These are phyloP conservation scores for Wallacemonas sp. DNA, from an alignment of 208 protist genomes.

Conservation along the genomic window DNA sequence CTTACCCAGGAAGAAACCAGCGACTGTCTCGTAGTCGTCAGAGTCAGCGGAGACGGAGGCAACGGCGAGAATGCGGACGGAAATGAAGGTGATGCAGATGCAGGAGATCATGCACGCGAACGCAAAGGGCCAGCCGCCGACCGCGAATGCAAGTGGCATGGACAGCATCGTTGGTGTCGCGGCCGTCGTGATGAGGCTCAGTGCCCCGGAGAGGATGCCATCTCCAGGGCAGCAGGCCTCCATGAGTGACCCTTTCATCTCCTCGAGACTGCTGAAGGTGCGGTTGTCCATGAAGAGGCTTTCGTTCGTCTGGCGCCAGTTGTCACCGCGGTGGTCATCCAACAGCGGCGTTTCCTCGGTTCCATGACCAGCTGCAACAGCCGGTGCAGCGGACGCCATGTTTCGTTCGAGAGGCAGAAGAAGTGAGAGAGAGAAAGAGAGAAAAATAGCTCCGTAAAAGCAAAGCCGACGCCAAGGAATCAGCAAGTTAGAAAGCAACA, in stretches of 20 bases:
- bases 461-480: too few relatives aligned
- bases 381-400: neutral
- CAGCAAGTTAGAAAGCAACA: too few relatives aligned
- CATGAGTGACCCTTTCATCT: slow-evolving; percentile 71
- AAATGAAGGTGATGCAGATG: slow-evolving; percentile 63
- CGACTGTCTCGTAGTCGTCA: slow-evolving; percentile 79
- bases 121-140: slow-evolving; percentile 60
- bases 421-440: slow-evolving; percentile 11
- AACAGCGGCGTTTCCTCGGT: slow-evolving; percentile 11
- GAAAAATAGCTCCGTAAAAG: too few relatives aligned
- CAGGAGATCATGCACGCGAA: slow-evolving; percentile 49
- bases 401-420: too few relatives aligned
- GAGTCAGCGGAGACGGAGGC: slow-evolving; percentile 70
- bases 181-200: slow-evolving; percentile 69
- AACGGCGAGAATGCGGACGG: slow-evolving; percentile 73
- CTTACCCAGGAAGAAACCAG: slow-evolving; percentile 66
- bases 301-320: slow-evolving; percentile 40
- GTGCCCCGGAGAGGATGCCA: slow-evolving; percentile 59
- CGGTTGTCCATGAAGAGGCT: slow-evolving; percentile 66
- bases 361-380: neutral
- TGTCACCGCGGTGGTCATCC: slow-evolving; percentile 8
- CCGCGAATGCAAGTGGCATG: slow-evolving; percentile 68
- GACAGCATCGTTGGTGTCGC: slow-evolving; percentile 76
- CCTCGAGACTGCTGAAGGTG: slow-evolving; percentile 74
- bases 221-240: slow-evolving; percentile 75